Evolutionary conservation across 345 rosid species (phyloP).

Genomic region (Syzygium aromaticum): DNA sequence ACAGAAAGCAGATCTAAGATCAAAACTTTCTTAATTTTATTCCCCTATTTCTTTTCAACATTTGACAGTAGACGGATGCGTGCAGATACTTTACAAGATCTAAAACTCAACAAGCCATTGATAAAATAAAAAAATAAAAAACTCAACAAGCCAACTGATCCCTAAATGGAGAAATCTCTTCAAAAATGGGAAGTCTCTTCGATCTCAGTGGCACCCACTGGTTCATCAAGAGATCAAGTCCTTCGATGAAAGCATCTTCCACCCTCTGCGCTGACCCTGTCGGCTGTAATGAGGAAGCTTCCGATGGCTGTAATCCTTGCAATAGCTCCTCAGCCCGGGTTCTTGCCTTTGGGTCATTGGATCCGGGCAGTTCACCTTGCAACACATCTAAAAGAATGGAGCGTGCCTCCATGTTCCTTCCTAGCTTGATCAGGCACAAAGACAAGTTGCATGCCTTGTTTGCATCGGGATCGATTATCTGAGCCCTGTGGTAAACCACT

Average conservation of each 20-base stretch:
- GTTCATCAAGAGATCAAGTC: slow-evolving; percentile 56
- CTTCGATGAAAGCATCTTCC: slow-evolving; percentile 51
- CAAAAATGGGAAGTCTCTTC: slow-evolving; percentile 82
- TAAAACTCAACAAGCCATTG: slow-evolving; percentile 46
- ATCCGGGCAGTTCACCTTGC: slow-evolving; percentile 30
- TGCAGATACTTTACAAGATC: not conserved
- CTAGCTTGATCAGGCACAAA: slow-evolving; percentile 66
- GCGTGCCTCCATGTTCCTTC: slow-evolving; percentile 41
- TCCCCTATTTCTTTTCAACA: not conserved
- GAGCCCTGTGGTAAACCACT: slow-evolving; percentile 63
- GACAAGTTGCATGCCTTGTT: slow-evolving; percentile 85
- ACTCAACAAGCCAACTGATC: slow-evolving; percentile 75
- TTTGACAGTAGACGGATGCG: not conserved
- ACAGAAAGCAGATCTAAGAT: not conserved
- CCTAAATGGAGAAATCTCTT: slow-evolving; percentile 76
- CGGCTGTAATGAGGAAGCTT: not conserved
- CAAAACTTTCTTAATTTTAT: not conserved
- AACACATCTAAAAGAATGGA: slow-evolving; percentile 37
- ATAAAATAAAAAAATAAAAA: not conserved
- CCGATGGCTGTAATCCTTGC: slow-evolving; percentile 21
- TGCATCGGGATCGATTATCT: slow-evolving; percentile 74
- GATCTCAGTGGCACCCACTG: slow-evolving; percentile 58
- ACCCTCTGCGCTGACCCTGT: not conserved
- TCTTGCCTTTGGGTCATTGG: slow-evolving; percentile 36
- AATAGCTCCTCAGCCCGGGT: slow-evolving; percentile 43